These are phyloP conservation scores for Lindgomyces ingoldianus DNA, from an alignment of 495 filamentous ascomycete genomes.

Conservation along the genomic window DNA sequence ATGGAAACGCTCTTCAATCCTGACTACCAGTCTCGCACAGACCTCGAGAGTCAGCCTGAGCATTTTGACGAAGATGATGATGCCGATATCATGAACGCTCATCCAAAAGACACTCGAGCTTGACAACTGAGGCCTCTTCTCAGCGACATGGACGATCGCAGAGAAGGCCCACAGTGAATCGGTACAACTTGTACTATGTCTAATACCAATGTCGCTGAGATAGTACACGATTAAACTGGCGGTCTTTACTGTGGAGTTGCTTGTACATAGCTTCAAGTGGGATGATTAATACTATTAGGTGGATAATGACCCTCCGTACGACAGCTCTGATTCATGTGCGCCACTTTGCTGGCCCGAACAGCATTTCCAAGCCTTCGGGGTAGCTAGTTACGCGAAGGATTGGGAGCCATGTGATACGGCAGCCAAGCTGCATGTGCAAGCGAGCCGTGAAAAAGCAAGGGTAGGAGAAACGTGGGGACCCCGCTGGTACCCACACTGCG, in stretches of 20 bases:
- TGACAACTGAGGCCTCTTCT: constrained; percentile 2
- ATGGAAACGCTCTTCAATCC: constrained; percentile 34
- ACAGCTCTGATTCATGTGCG: no score
- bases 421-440: not conserved
- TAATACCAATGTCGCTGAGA: no score
- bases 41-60: constrained; percentile 1
- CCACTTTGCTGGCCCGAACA: no score
- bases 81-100: not conserved
- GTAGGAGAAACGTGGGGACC: constrained; percentile 4
- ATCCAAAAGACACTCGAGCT: not conserved
- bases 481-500: constrained; percentile 4
- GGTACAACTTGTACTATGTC: no score
- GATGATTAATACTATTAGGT: no score
- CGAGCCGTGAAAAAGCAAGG: constrained; percentile 1
- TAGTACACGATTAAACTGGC: no score
- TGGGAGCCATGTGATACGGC: not conserved
- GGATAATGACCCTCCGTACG: no score
- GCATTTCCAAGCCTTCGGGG: not conserved
- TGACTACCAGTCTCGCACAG: not conserved
- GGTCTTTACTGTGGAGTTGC: no score
- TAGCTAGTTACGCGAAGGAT: not conserved
- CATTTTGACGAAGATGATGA: constrained; percentile 23
- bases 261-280: no score
- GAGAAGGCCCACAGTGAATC: not conserved
- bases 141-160: not conserved